phyloP scores from a whole-genome alignment of 169 alveolate species.

The Perkinsus olseni region DNA sequence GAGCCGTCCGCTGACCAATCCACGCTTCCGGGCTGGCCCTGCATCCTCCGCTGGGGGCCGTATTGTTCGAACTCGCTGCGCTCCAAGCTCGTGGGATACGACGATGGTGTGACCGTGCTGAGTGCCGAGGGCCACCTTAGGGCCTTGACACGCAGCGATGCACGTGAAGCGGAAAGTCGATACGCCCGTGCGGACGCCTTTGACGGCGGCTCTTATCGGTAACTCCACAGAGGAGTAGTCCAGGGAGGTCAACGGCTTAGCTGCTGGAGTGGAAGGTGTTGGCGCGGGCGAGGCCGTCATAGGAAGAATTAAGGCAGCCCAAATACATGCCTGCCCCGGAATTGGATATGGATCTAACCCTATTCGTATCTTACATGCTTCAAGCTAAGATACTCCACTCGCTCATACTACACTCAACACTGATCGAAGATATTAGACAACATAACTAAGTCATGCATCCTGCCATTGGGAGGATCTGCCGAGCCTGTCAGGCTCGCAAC shows the following conservation, averaged over 20 bases:
- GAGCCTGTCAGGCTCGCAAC: neutral
- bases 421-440: neutral
- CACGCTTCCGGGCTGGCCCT: conserved; percentile 3
- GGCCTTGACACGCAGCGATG: neutral
- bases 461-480: neutral
- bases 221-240: neutral
- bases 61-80: neutral
- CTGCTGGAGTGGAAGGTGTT: neutral
- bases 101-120: neutral
- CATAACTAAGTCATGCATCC: neutral
- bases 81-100: neutral
- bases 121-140: neutral
- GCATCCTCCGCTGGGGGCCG: neutral
- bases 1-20: neutral
- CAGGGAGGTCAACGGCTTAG: neutral
- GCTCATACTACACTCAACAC: neutral
- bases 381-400: neutral
- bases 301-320: neutral
- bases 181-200: neutral
- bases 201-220: neutral
- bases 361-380: neutral
- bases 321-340: neutral
- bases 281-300: neutral
- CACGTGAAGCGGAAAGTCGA: neutral
- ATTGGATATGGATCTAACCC: neutral